phyloP scores from a whole-genome alignment of 495 filamentous ascomycete genomes.

The Neurospora sp. region DNA sequence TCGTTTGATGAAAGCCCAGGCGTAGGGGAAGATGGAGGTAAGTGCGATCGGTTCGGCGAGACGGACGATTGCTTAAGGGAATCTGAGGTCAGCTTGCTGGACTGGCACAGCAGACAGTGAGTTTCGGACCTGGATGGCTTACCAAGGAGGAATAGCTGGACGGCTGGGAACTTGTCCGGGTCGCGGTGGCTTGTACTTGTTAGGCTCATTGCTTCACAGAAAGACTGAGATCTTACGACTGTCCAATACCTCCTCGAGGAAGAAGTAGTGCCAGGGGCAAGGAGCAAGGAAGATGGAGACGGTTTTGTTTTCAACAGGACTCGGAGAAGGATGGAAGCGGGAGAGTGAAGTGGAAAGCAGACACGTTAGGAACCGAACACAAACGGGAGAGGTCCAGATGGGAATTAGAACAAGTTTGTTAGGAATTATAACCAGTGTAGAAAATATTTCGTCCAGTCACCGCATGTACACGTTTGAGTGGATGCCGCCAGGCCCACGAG shows the following conservation, averaged over 20 bases:
- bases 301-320: neutral
- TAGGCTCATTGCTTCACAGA: slow-evolving; percentile 33
- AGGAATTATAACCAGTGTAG: neutral
- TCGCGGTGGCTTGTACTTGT: slow-evolving; percentile 36
- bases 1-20: slow-evolving; percentile 70
- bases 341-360: neutral
- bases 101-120: slow-evolving; percentile 62
- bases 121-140: slow-evolving; percentile 24
- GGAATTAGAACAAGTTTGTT: neutral
- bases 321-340: neutral
- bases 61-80: slow-evolving; percentile 38
- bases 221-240: slow-evolving; percentile 25
- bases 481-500: neutral
- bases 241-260: slow-evolving; percentile 1
- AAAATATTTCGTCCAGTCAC: neutral
- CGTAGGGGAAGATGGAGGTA: slow-evolving; percentile 81
- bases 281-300: neutral
- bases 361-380: neutral
- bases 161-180: slow-evolving; percentile 57
- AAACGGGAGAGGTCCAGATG: neutral
- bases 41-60: slow-evolving; percentile 83
- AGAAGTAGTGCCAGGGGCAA: neutral
- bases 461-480: neutral
- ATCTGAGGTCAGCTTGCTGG: slow-evolving; percentile 67
- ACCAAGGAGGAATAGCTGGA: slow-evolving; percentile 73